Conservation (phyloP, 441 rosid genomes). For the Cnidoscolus chayamansa region DNA sequence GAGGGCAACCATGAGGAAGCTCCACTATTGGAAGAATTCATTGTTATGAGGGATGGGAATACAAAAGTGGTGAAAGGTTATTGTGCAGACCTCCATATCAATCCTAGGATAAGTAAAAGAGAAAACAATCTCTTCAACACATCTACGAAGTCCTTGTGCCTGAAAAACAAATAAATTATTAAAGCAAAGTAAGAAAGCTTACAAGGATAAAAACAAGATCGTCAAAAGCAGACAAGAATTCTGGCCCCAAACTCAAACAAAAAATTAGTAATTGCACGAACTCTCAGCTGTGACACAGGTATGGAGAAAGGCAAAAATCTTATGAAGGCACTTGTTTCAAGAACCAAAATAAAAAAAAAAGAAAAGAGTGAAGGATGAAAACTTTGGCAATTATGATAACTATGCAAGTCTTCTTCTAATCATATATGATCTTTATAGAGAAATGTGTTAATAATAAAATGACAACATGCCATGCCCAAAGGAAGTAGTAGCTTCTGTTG, state of each 20-base stretch:
- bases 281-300: not conserved
- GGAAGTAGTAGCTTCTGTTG: not conserved
- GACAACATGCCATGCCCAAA: not conserved
- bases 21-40: not conserved
- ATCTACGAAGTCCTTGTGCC: slow-evolving; percentile 63
- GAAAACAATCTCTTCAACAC: slow-evolving; percentile 86
- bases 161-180: slow-evolving; percentile 26
- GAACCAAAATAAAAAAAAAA: not conserved
- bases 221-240: not conserved
- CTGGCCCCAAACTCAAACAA: not conserved
- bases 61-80: not conserved
- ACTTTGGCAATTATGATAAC: slow-evolving; percentile 4
- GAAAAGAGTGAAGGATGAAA: not conserved
- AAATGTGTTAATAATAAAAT: not conserved
- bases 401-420: not conserved
- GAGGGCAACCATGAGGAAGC: not conserved
- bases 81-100: slow-evolving; percentile 70
- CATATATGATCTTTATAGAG: not conserved
- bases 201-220: slow-evolving; percentile 13
- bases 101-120: slow-evolving; percentile 85
- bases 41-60: not conserved
- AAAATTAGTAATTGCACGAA: not conserved
- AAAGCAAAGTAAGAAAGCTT: slow-evolving; percentile 8
- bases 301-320: not conserved
- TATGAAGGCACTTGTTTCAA: not conserved